Evolutionary conservation across 306 rosid species (phyloP).

Genomic region (Carpinus viminea): DNA sequence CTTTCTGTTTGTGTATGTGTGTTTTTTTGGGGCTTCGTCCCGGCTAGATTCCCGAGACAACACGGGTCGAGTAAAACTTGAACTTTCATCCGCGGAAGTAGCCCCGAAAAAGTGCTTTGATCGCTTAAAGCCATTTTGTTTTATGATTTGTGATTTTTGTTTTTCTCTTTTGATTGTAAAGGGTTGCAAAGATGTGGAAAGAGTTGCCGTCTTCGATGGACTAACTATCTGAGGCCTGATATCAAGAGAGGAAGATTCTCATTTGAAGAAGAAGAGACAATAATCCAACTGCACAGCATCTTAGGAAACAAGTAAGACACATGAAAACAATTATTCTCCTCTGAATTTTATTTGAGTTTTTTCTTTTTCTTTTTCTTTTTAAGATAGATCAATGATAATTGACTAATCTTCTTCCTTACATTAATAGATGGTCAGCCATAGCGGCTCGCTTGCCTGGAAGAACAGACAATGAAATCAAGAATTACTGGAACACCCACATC

Average conservation of each 20-base stretch:
- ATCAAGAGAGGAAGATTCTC: conserved; percentile 94
- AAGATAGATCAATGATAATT: no score
- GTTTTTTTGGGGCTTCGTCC: no score
- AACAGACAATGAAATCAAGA: conserved; percentile 92
- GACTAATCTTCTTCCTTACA: not conserved
- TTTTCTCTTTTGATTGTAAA: conserved; percentile 8
- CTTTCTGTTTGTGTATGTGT: no score
- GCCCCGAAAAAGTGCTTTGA: not conserved
- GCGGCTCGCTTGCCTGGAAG: conserved; percentile 89
- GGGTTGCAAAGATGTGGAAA: conserved; percentile 90
- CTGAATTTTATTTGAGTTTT: no score
- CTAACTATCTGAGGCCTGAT: conserved; percentile 88
- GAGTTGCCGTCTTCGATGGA: conserved; percentile 97
- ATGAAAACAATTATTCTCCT: no score
- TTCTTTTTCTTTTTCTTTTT: no score
- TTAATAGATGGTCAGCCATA: conserved; percentile 84
- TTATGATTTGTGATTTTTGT: not conserved
- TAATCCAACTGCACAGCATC: conserved; percentile 80
- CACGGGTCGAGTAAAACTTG: no score
- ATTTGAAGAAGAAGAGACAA: conserved; percentile 91
- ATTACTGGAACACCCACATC: conserved; percentile 92
- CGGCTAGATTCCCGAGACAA: no score
- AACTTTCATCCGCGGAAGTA: no score
- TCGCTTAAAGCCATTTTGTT: not conserved
- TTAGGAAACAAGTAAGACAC: conserved; percentile 82